Evolutionary conservation across 2,329 filamentous ascomycete species (phyloP), one percentile per base, ranked within the genome.

Genomic region (Talaromyces amestolkiae): DNA sequence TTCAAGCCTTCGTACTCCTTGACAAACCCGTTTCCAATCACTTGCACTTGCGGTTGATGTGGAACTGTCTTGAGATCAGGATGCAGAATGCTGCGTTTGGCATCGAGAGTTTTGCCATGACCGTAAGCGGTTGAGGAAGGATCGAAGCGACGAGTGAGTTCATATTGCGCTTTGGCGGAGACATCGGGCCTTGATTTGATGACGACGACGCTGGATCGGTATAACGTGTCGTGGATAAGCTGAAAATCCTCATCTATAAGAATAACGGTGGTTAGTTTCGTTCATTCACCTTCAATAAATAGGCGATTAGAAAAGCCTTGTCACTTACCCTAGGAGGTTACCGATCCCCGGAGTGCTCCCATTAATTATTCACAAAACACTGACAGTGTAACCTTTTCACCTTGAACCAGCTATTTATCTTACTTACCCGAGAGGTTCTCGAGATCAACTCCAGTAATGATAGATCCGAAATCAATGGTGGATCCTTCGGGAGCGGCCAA

Each of bases 1-100:
- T 84, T 78, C 10, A 93, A 79, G 0, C 90, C 91, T 73, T 93
- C 90, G 70, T 92, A 93, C 37, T 85, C 84, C 1, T 83, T 75
- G 1, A 93, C 84, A 56, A 85, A 84, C 5, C 91, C 91, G 72
- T 93, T 92, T 47, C 91, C 91, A 67, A 93, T 93, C 63, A 93
- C 87, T 72, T 93, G 91, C 1, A 91, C 89, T 74, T 93, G 90
- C 0, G 91, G 89, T 74, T 93, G 91, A 70, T 91, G 88, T 0
- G 91, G 90, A 49, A 93, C 86, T 0, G 91, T 93, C 80, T 93
- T 92, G 19, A 93, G 82, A 70, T 93, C 91, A 0, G 91, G 91
- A 73, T 93, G 90, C 19, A 93, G 83, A 71, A 93, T 87, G 64
- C 79, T 82, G 61, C 82, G 84, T 74, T 87, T 87, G 8, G 82